A percentile compares a stretch with the other conserved stretches of the same genome.
phyloP scores from a whole-genome alignment of 2,329 filamentous ascomycete species.

The Teratosphaeria zuluensis region DNA sequence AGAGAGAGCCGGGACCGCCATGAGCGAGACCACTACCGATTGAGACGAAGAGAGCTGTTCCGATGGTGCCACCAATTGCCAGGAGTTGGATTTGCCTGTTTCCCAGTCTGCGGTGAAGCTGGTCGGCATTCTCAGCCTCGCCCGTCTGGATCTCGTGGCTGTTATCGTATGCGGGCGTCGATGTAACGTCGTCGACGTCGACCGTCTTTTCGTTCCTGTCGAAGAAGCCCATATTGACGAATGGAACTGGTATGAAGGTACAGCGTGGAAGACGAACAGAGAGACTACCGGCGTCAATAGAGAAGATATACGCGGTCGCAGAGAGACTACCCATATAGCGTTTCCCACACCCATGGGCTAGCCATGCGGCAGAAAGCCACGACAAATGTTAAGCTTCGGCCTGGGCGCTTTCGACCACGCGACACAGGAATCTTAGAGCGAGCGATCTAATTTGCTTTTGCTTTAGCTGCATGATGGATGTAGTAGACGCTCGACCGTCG shows the following conservation, averaged over 20 bases:
- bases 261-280: background rate
- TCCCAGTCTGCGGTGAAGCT: constrained; percentile 22
- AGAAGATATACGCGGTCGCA: background rate
- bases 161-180: background rate
- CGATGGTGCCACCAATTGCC: constrained; percentile 27
- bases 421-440: background rate
- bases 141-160: background rate
- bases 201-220: constrained; percentile 2
- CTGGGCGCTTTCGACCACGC: background rate
- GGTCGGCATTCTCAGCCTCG: constrained; percentile 4
- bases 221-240: constrained; percentile 2
- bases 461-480: background rate
- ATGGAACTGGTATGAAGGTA: background rate
- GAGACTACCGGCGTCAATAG: background rate
- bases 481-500: background rate
- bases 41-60: constrained; percentile 27
- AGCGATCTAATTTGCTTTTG: background rate
- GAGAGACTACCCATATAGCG: background rate
- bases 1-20: constrained; percentile 43
- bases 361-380: background rate
- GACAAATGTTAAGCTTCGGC: background rate
- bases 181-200: background rate
- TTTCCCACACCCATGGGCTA: background rate
- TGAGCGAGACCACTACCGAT: constrained; percentile 48
- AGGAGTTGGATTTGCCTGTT: constrained; percentile 29